phyloP scores from a whole-genome alignment of 441 rosid species.

The Populus hybrid region DNA sequence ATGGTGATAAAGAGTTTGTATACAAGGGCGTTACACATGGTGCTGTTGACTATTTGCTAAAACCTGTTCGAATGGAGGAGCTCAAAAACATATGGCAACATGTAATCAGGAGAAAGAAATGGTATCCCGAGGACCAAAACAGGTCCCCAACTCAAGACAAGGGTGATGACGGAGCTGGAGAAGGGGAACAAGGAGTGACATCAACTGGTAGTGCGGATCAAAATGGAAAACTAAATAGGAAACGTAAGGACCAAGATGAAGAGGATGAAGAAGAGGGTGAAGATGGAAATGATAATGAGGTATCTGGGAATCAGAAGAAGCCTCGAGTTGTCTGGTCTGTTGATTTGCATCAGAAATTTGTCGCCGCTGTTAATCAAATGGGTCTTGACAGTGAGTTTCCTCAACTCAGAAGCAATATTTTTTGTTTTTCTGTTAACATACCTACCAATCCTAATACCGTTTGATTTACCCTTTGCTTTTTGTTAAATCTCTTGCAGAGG shows the following conservation, averaged over 20 bases:
- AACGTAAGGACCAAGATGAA: constrained; percentile 62
- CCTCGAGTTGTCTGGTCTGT: constrained; percentile 93
- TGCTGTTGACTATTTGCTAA: constrained; percentile 81
- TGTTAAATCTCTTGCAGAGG: constrained; percentile 49
- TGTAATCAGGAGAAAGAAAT: constrained; percentile 68
- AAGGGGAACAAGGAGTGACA: constrained; percentile 28
- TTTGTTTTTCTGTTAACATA: background rate
- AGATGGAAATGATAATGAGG: constrained; percentile 64
- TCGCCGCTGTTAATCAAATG: constrained; percentile 78
- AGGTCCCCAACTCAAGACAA: constrained; percentile 40
- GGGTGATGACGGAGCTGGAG: constrained; percentile 30
- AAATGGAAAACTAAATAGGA: constrained; percentile 43
- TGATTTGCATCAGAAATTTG: constrained; percentile 83
- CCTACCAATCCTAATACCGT: background rate
- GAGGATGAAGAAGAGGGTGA: constrained; percentile 74
- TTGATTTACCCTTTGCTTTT: background rate
- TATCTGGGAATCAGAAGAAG: constrained; percentile 66
- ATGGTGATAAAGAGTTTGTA: constrained; percentile 73
- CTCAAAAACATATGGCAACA: constrained; percentile 95
- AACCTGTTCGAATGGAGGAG: constrained; percentile 87
- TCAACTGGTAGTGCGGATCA: constrained; percentile 33
- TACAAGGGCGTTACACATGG: constrained; percentile 92
- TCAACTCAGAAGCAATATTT: background rate
- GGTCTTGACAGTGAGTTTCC: constrained; percentile 81
- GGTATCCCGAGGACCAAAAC: constrained; percentile 36